Conservation (phyloP, 345 rosid genomes). For the Barbarea vulgaris region DNA sequence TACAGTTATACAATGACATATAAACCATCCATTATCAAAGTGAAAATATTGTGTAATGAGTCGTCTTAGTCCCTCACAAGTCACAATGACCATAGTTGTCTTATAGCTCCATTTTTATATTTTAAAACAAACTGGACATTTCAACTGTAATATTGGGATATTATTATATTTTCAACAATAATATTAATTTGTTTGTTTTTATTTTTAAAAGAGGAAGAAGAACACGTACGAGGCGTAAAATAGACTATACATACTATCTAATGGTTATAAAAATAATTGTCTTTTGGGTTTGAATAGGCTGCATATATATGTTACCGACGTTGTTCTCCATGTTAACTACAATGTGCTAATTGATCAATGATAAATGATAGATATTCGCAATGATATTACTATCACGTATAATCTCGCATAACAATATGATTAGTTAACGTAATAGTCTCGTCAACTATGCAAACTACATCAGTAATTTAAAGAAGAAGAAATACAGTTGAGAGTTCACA, state of each 20-base stretch:
- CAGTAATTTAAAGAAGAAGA: neutral
- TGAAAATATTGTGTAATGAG: constrained; percentile 22
- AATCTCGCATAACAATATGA: neutral
- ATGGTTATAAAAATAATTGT: neutral
- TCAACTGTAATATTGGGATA: constrained; percentile 26
- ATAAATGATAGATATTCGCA: neutral
- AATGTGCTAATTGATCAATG: neutral
- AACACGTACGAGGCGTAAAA: neutral
- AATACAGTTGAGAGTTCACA: constrained; percentile 30
- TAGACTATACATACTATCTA: constrained; percentile 3
- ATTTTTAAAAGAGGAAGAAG: neutral
- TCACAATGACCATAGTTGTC: constrained; percentile 3
- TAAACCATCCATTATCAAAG: constrained; percentile 20
- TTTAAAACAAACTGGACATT: constrained; percentile 3
- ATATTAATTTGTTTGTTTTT: neutral
- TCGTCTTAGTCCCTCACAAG: neutral
- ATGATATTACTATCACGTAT: neutral
- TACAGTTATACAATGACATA: constrained; percentile 28
- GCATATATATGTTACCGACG: constrained; percentile 25
- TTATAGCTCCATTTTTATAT: neutral
- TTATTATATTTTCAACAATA: neutral
- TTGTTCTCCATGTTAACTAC: constrained; percentile 1
- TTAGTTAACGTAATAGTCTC: neutral
- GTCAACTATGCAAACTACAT: neutral
- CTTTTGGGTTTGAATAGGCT: neutral